Evolutionary conservation across 208 protist species (phyloP), one percentile per base, ranked within the genome.

Genomic region (Wallacemonas collosoma): DNA sequence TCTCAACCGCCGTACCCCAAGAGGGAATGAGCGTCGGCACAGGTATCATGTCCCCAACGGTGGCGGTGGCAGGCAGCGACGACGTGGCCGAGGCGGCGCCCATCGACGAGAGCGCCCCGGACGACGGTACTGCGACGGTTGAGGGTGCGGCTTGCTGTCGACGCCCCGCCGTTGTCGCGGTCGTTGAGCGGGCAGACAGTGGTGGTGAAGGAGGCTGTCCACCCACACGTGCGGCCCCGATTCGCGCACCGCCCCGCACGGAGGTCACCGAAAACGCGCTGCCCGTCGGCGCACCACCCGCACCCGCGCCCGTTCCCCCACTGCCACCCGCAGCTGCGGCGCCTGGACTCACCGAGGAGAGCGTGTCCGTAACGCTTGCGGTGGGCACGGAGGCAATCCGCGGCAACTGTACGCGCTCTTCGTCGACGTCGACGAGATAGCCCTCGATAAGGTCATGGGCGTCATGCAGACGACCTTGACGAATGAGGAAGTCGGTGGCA

Each of bases 371-470:
- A 26, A 69, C 54, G 5, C 43, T 36, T 5, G 74, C 63, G 35
- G 78, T 9, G 1, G 53, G 48, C 8, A 75, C 76, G 15, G 67
- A 35, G 17, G 45, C 43, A 8, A 56, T 43, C 8, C 58, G 15
- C 8, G 81, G 82, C 2, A 48, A 61, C 72, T 91, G 82, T 55
- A 96, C 86, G 38, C 71, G 75, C 63, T 93, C 91, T 63, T 82
- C 82, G 12, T 68, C 67, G n/a, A 95, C 91, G 55, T 94, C 87
- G 2, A 75, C 81, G 35, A 93, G 64, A 69, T 96, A 93, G 2
- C 72, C 50, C 45, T 85, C 78, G 15, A 93, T 53, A 12, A 93
- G 63, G 35, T 75, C 68, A 54, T 82, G 75, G 26, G 83, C 86
- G 15, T 62, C 65, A 12, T 11, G 68, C 35, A 62, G 72, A 43